Conservation (phyloP, 2,329 filamentous ascomycete genomes). For the Peltaster fructicola region DNA sequence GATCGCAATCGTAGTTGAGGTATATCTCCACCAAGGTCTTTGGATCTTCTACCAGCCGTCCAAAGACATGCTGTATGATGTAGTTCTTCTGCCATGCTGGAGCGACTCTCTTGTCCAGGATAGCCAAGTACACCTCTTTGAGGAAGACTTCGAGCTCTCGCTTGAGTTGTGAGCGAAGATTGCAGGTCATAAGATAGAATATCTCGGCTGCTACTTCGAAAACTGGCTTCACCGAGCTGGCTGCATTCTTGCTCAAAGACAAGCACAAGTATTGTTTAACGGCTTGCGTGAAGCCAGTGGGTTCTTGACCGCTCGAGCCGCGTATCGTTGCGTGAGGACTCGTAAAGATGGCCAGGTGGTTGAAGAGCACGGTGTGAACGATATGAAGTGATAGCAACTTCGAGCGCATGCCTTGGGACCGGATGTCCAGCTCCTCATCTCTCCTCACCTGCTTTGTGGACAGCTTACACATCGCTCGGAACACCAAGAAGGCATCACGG, state of each 20-base stretch:
- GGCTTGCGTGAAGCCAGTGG: slow-evolving; percentile 81
- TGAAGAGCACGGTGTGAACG: slow-evolving; percentile 87
- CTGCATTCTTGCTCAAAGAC: slow-evolving; percentile 84
- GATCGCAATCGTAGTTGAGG: slow-evolving; percentile 94
- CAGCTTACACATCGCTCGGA: slow-evolving; percentile 92
- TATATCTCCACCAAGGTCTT: slow-evolving; percentile 86
- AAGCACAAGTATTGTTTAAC: slow-evolving; percentile 95
- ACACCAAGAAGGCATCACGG: slow-evolving; percentile 90
- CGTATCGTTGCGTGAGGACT: slow-evolving; percentile 84
- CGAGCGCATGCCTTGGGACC: slow-evolving; percentile 90
- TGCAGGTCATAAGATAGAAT: slow-evolving; percentile 93
- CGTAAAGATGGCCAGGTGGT: slow-evolving; percentile 78
- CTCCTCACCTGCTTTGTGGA: slow-evolving; percentile 81
- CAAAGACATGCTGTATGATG: slow-evolving; percentile 63
- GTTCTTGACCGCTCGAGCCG: slow-evolving; percentile 73
- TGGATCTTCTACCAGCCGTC: slow-evolving; percentile 69
- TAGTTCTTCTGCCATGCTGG: slow-evolving; percentile 83
- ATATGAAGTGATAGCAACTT: slow-evolving; percentile 91
- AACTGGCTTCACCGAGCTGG: slow-evolving; percentile 77
- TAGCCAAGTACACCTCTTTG: slow-evolving; percentile 89
- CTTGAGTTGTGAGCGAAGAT: slow-evolving; percentile 87
- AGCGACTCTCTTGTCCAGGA: slow-evolving; percentile 72
- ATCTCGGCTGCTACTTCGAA: slow-evolving; percentile 96
- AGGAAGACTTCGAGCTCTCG: slow-evolving; percentile 97
- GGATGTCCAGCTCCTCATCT: slow-evolving; percentile 82